Evolutionary conservation across 306 rosid species (phyloP), one percentile per base, ranked within the genome.

Genomic region (Trifolium subterraneum): DNA sequence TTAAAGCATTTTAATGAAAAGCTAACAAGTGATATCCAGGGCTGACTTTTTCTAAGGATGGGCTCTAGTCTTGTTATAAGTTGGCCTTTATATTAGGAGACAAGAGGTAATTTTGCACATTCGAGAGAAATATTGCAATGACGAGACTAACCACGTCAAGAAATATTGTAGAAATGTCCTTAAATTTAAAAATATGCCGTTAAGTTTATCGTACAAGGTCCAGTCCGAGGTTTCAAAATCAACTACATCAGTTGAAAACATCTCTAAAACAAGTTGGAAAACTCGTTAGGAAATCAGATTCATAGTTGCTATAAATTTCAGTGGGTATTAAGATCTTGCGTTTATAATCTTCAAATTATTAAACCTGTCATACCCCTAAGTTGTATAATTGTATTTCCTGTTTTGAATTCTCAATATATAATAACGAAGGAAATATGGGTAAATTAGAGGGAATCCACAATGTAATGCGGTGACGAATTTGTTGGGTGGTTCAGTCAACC

Each of bases 401-500:
- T n/a, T n/a, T n/a, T n/a, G n/a, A n/a, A n/a, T n/a, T n/a, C n/a
- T n/a, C n/a, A n/a, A n/a, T n/a, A n/a, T n/a, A n/a, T n/a, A n/a
- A n/a, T n/a, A n/a, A n/a, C n/a, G n/a, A n/a, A n/a, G n/a, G n/a
- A 13, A 52, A 18, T 52, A 39, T 39, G 22, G 80, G 38, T 7
- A 56, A 76, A 58, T 14, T 69, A 59, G 74, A 8, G 68, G 78
- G 33, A 55, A 70, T 8, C 42, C 25, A 64, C 35, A 44, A 33
- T 50, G 42, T 33, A 56, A 69, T 29, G 27, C 61, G 64, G 64
- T 16, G 64, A 27, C 48, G 44, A 42, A 44, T n/a, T 55, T 63
- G 62, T 63, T 41, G 33, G 62, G 33, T 31, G 23, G 62, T 44
- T 45, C 35, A n/a, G 38, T 38, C 44, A 76, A 71, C 29, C 16